Conservation (phyloP, 495 filamentous ascomycete species). For the Aspergillus panamensis region DNA sequence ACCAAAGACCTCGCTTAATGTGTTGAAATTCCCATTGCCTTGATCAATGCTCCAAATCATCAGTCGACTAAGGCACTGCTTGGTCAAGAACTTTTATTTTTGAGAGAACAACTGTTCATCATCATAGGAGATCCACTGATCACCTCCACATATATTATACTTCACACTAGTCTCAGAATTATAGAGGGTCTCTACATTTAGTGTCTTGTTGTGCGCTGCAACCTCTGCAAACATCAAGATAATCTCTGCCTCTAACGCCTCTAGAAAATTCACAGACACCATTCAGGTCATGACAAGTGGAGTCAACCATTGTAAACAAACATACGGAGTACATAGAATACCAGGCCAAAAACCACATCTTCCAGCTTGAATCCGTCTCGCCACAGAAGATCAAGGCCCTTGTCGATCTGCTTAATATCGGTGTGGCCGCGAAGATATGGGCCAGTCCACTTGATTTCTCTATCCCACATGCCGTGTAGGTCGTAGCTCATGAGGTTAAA, state of each 20-base stretch:
- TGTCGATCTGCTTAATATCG: slow-evolving; percentile 29
- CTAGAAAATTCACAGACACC: slow-evolving; percentile 18
- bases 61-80: background rate
- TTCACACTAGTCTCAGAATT: slow-evolving; percentile 21
- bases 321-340: slow-evolving; percentile 40
- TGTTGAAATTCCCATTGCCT: background rate
- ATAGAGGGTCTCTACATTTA: slow-evolving; percentile 20
- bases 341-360: slow-evolving; percentile 35
- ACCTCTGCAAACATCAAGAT: slow-evolving; percentile 43
- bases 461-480: slow-evolving; percentile 24
- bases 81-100: slow-evolving; percentile 21
- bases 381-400: slow-evolving; percentile 30
- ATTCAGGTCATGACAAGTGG: slow-evolving; percentile 14
- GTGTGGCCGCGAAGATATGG: slow-evolving; percentile 21
- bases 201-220: slow-evolving; percentile 10
- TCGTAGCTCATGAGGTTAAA: slow-evolving; percentile 57
- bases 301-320: slow-evolving; percentile 23
- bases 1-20: background rate
- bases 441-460: slow-evolving; percentile 9
- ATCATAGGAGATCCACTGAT: slow-evolving; percentile 46
- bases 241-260: slow-evolving; percentile 25
- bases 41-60: slow-evolving; percentile 15
- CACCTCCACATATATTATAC: slow-evolving; percentile 23
- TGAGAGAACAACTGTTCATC: slow-evolving; percentile 34
- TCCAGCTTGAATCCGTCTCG: slow-evolving; percentile 23